Base-by-base conservation (phyloP, 2,329 filamentous ascomycete genomes). In the Myriangium duriaei region DNA sequence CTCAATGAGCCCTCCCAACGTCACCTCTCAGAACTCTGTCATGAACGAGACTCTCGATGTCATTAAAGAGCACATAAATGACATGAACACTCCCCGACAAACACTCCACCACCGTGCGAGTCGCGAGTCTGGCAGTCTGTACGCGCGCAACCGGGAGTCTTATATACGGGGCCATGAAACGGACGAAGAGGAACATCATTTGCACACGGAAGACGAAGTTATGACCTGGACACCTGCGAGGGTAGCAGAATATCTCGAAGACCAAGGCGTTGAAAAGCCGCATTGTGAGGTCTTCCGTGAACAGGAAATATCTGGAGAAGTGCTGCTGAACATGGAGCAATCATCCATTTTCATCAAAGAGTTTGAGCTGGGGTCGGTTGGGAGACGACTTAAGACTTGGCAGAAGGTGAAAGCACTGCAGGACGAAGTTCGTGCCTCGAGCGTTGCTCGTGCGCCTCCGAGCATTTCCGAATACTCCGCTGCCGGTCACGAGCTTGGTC, bases 161-260 rank as follows among this genome's bases (percentile, higher is more conserved):
- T 94, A 93, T 56, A 88, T 96, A 45, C 81, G 91, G 47, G 91
- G 88, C 26, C 81, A 93, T 46, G 88, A 95, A 59, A 95, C 87
- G 1, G 88, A 96, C 50, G 86, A 95, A 51, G 91, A 96, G 57
- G 85, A 91, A 50, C 77, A 81, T 19, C 69, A 63, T 10, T 54
- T 71, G n/a, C 77, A 85, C 48, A 81, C 68, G 2, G 69, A 76
- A 51, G 65, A 72, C 21, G 81, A 95, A 55, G 85, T 98, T 15
- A 73, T 79, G 51, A 59, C 64, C 2, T 98, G 91, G 91, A 75
- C 71, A 17, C 74, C 86, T 1, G 73, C 76, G 46, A 76, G 91
- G 44, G 88, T 95, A 13, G 84, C 88, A 19, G 84, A 92, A 51
- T 88, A 93, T 54, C 67, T 98, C 29, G 87, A 91, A 49, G 81